Base-by-base conservation (phyloP, 2,329 filamentous ascomycete species). In the Plenodomus biglobosus region DNA sequence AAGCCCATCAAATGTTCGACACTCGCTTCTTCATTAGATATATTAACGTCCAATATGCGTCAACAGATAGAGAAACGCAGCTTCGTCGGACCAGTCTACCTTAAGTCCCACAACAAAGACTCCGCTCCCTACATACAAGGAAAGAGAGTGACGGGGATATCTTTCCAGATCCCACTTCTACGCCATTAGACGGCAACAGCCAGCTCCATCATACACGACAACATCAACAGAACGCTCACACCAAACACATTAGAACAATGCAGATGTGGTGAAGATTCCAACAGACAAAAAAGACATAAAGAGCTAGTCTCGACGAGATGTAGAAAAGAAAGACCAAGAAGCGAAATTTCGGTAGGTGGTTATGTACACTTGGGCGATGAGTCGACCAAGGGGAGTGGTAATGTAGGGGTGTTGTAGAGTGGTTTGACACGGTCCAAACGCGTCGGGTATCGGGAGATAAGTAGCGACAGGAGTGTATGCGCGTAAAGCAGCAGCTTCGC, bases 361-460 rank as follows among this genome's bases (percentile, higher is more conserved):
- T 45, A 50, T 50, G 13, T 45, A 45, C 38, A 50, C 32, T 34
- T 24, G 21, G 7, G n/a, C n/a, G 18, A 11, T 22, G 8, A 19
- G 16, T 10, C 17, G 22, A 15, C 4, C 32, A 27, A 21, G 47
- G 50, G 52, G 52, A 53, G 52, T 50, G 45, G 41, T n/a, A n/a
- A n/a, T n/a, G 36, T 6, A 34, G 11, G 22, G 16, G n/a, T n/a
- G n/a, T n/a, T n/a, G 39, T 32, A 30, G 22, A 32, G 8, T 17
- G 38, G 27, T 32, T 32, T 32, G 27, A 32, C 27, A 11, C 11
- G 13, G 7, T 32, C 27, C 3, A 32, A 32, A 32, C 27, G 55
- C 62, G 61, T 70, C 65, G 66, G 66, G 66, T 70, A 70, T 70
- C 59, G 60, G 66, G 27, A 32, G 27, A 32, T 32, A 11, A 11